Evolutionary conservation across 148 eudicot genomes (phyloP), one percentile per base, ranked within the genome.

Genomic region (Heliamphora exappendiculata): DNA sequence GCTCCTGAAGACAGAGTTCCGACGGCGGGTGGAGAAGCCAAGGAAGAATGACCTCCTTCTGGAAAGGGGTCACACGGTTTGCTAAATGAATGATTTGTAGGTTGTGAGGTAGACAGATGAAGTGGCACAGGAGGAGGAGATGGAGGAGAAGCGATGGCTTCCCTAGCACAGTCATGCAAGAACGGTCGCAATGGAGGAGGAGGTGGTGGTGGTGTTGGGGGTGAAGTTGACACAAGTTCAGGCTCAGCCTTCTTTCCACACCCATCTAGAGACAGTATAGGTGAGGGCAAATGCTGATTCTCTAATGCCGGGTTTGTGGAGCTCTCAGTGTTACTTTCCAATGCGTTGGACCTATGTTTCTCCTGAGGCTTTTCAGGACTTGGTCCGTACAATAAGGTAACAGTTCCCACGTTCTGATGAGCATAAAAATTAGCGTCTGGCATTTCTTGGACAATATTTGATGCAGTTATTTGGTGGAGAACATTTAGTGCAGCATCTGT

Each of bases 401-500:
- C 53, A 77, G 76, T 65, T 45, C 72, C 84, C 26, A 28, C 36
- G 36, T 57, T 74, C 45, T 79, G 86, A 45, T 78, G 76, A 74
- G 78, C 36, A 71, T 59, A 53, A 63, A 76, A 51, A 71, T 67
- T 54, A 58, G 82, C 45, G 55, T 84, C 86, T 37, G 72, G 29
- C 70, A 77, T 80, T 63, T 79, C 90, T 39, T 64, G 79, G 66
- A 79, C 69, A 67, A 67, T 60, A 69, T 84, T 73, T 37, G 93
- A 51, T 50, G 68, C 83, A 63, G 84, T 39, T 58, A 88, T 74
- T 69, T 89, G 83, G 55, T 93, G 90, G 58, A 89, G 85, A 71
- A 89, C 85, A 79, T 80, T 82, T 69, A 82, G 81, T 45, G 91
- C 87, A 68, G 87, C 84, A 84, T 88, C 93, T 65, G 83, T 77